Evolutionary conservation across 768 basidiomycete species (phyloP), one percentile per base, ranked within the genome.

Genomic region (Termitomyces sp.): DNA sequence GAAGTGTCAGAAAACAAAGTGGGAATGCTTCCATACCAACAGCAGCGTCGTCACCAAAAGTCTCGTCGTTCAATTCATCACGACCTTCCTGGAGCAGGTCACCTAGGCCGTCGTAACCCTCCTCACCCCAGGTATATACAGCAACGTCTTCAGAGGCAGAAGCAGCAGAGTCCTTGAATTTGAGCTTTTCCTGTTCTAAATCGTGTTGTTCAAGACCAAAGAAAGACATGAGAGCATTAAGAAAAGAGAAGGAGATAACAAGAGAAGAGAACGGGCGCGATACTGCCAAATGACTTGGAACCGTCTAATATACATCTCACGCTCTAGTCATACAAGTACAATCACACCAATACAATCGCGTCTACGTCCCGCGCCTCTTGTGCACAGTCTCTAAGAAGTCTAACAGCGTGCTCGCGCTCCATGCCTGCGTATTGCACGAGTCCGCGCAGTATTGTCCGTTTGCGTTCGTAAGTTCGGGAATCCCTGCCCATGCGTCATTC

Each of bases 41-140:
- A 62, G 68, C 73, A 34, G 79, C 86, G 51, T 75, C 62, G 41
- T 74, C 81, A 31, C 95, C 97, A 74, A 99, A 99, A 2, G 97
- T 99, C 77, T 96, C 94, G 72, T 96, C 93, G 73, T 99, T 98
- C 64, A 95, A 70, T 64, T 95, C 94, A 77, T 98, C 94, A 56
- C 86, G 86, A 42, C 87, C 88, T 72, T 98, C 96, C 64, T 88
- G 85, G 54, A 98, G 81, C 51, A 85, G 85, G 72, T 92, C 88
- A 53, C 89, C 94, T 28, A 96, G 83, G 41, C 90, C 92, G 70
- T 96, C 92, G 68, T 94, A 94, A 63, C 85, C 85, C 41, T 91
- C 91, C 64, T 91, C 89, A 12, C 91, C 93, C 92, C 92, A 97
- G 46, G 88, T 92, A 72, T 92, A 95, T 48, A 94, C 91, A 3